phyloP scores from a whole-genome alignment of 345 rosid species.

The rapeseed (Brassica napus) region Da-Ae NC_063451.1:17212001-17212500 shows the following conservation, averaged over 20 bases:
- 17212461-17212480: conserved; percentile 65
- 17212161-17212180: conserved; percentile 73
- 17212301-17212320: conserved; percentile 56
- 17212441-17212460: conserved; percentile 72
- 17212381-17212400: conserved; percentile 86
- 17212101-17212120: conserved; percentile 85
- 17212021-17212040: conserved; percentile 57
- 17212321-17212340: conserved; percentile 54
- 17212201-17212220: conserved; percentile 59
- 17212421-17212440: conserved; percentile 65
- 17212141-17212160: conserved; percentile 55
- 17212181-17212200: conserved; percentile 79
- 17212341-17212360: conserved; percentile 66
- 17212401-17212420: conserved; percentile 56
- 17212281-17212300: conserved; percentile 57
- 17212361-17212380: conserved; percentile 71
- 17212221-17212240: conserved; percentile 50
- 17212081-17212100: conserved; percentile 74
- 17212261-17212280: conserved; percentile 75
- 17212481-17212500: conserved; percentile 69
- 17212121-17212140: conserved; percentile 50
- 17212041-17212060: conserved; percentile 65
- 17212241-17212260: conserved; percentile 73
- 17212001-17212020: conserved; percentile 52
- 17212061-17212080: conserved; percentile 74